Evolutionary conservation across 768 basidiomycete species (phyloP).

Genomic region (Myochromella boudieri): DNA sequence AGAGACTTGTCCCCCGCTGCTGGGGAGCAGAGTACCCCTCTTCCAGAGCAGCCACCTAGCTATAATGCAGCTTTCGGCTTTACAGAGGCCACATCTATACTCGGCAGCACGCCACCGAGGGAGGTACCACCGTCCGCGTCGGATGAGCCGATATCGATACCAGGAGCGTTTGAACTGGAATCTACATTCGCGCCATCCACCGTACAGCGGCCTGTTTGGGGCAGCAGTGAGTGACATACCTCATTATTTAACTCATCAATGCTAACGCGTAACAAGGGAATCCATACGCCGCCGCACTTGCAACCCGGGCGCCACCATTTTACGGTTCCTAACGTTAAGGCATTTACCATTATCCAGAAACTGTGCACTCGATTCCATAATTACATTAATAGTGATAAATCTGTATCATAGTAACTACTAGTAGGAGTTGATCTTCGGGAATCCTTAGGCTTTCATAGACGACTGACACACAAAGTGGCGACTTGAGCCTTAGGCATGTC

Average conservation of each 20-base stretch:
- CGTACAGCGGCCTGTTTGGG: constrained; percentile 22
- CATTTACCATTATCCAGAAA: too few relatives aligned
- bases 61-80: constrained; percentile 23
- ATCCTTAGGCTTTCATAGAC: too few relatives aligned
- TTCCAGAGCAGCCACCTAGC: constrained; percentile 24
- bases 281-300: constrained; percentile 21
- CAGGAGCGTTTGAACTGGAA: constrained; percentile 1
- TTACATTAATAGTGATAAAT: too few relatives aligned
- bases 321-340: too few relatives aligned
- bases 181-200: not conserved
- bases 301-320: constrained; percentile 1
- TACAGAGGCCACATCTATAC: not conserved
- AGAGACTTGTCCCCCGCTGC: too few relatives aligned
- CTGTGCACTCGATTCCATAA: too few relatives aligned
- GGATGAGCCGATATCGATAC: not conserved
- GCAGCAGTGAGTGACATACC: constrained; percentile 27
- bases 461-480: too few relatives aligned
- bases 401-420: too few relatives aligned
- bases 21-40: constrained; percentile 13
- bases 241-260: not conserved
- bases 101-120: not conserved
- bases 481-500: too few relatives aligned
- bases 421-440: too few relatives aligned
- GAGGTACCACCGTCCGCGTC: not conserved
- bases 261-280: constrained; percentile 17